phyloP scores from a whole-genome alignment of 1,284 basidiomycete genomes.

The Marasmius sp. region DNA sequence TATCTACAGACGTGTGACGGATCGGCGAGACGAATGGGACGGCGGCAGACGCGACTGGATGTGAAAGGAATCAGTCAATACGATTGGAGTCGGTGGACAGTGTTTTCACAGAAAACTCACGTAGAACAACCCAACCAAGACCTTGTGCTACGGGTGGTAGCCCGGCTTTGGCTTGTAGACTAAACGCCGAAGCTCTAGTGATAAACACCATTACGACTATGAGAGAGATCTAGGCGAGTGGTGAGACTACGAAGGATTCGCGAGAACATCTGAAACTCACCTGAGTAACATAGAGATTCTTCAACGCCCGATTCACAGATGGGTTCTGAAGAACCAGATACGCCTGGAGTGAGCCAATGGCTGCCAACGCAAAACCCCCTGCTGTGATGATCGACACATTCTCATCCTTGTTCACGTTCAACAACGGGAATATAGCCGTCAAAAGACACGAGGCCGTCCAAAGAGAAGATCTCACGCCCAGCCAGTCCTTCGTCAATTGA shows the following conservation, averaged over 20 bases:
- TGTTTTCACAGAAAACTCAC: slow-evolving; percentile 37
- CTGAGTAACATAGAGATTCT: slow-evolving; percentile 28
- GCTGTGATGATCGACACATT: slow-evolving; percentile 47
- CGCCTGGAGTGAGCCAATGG: slow-evolving; percentile 10
- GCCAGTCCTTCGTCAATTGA: slow-evolving; percentile 28
- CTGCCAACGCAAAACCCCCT: slow-evolving; percentile 29
- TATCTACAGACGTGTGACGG: slow-evolving; percentile 36
- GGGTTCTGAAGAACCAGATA: not conserved
- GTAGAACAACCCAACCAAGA: slow-evolving; percentile 66
- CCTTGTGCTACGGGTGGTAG: slow-evolving; percentile 65
- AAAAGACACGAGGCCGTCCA: slow-evolving; percentile 60
- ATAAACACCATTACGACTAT: slow-evolving; percentile 53
- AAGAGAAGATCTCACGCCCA: slow-evolving; percentile 26
- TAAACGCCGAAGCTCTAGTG: slow-evolving; percentile 57
- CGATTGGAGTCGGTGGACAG: slow-evolving; percentile 3
- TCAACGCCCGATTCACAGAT: not conserved
- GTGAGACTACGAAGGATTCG: slow-evolving; percentile 1
- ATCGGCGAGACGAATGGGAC: slow-evolving; percentile 47
- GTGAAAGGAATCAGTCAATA: not conserved
- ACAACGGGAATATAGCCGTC: slow-evolving; percentile 69
- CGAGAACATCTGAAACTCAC: slow-evolving; percentile 25
- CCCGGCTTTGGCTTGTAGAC: slow-evolving; percentile 66
- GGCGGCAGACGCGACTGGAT: slow-evolving; percentile 44
- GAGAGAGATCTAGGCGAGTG: slow-evolving; percentile 20
- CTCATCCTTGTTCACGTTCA: slow-evolving; percentile 77